Evolutionary conservation across 768 basidiomycete genomes (phyloP), one percentile per base, ranked within the genome.

Genomic region (Hydnomerulius pinastri): DNA sequence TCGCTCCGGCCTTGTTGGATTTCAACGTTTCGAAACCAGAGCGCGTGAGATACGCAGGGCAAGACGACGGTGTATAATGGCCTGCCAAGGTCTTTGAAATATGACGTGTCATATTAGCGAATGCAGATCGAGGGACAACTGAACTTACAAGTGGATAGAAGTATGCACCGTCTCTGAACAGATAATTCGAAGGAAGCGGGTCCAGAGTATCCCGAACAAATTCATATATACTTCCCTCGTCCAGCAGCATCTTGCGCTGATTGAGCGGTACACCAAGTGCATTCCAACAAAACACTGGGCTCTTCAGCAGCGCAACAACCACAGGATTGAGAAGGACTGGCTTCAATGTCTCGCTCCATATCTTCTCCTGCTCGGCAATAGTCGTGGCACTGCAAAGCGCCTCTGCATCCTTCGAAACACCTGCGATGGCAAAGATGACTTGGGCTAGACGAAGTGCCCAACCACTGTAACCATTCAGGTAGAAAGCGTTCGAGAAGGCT

Each of bases 221-320:
- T 17, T 79, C 77, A 49, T 76, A 82, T 1, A 66, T 44, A 18
- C 70, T 63, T 18, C 80, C 79, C 50, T 81, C 80, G 7, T 78
- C 63, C 21, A 85, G 57, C 46, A 87, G 68, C 76, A 84, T 82
- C 49, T 72, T 71, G 53, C 83, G 75, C 68, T 89, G 86, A 59
- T 86, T 85, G 54, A 76, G 68, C 4, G 89, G 87, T 4, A 91
- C 89, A 13, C 88, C 89, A 20, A 90, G 69, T 0, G 87, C 87
- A 58, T 87, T 87, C 89, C 89, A 91, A 54, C 82, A 85, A 53
- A 85, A 71, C 13, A 64, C 45, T 23, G 74, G 76, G 8, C 69
- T 73, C 47, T 74, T 66, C 47, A 86, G 67, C 15, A 72, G 53
- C 8, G 76, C 74, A 40, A 82, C 74, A 43, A 88, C 80, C 20